Evolutionary conservation across 345 rosid species (phyloP).

Genomic region (Physaria fendleri): DNA sequence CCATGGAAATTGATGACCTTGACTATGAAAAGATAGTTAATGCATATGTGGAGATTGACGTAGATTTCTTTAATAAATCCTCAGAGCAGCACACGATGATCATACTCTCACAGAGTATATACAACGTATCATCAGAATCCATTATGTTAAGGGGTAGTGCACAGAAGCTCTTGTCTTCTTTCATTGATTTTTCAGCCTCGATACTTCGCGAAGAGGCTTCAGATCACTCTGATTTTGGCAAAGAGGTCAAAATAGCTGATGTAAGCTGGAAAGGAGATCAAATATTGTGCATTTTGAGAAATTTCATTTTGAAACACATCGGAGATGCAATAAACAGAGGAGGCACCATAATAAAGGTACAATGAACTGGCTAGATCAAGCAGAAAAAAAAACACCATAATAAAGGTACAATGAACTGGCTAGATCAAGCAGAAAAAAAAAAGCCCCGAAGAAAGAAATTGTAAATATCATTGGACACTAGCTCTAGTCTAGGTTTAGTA

Average conservation of each 20-base stretch:
- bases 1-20: slow-evolving; percentile 64
- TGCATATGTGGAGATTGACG: slow-evolving; percentile 60
- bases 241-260: slow-evolving; percentile 30
- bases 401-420: slow-evolving; percentile 47
- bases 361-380: background rate
- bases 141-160: slow-evolving; percentile 73
- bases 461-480: background rate
- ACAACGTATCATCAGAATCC: slow-evolving; percentile 71
- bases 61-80: slow-evolving; percentile 41
- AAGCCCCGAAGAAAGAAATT: background rate
- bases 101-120: slow-evolving; percentile 69
- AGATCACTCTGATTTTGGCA: slow-evolving; percentile 20
- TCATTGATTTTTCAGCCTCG: slow-evolving; percentile 60
- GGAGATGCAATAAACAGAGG: slow-evolving; percentile 59
- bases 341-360: slow-evolving; percentile 61
- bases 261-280: slow-evolving; percentile 52
- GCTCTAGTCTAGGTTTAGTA: background rate
- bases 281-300: slow-evolving; percentile 42
- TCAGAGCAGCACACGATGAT: slow-evolving; percentile 52
- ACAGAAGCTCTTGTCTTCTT: slow-evolving; percentile 54
- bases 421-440: background rate
- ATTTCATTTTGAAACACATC: slow-evolving; percentile 62
- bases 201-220: slow-evolving; percentile 38
- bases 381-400: slow-evolving; percentile 26
- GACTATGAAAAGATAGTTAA: slow-evolving; percentile 63